phyloP scores from a whole-genome alignment of 73 alveolate genomes.

The Paramecium caudatum region DNA sequence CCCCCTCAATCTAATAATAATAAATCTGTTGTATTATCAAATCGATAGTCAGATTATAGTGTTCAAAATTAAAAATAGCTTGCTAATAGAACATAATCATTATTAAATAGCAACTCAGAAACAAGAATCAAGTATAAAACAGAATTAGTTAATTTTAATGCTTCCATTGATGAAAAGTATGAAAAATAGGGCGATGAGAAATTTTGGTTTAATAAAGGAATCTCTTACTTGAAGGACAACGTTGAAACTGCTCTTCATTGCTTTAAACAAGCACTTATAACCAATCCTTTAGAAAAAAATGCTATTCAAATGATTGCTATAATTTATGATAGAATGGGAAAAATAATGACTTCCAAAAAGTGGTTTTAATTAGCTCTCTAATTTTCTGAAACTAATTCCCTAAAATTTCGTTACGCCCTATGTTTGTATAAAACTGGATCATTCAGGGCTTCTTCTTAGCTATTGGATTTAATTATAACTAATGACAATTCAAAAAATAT shows the following conservation, averaged over 20 bases:
- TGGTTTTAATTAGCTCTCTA: slow-evolving; percentile 73
- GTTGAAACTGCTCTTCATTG: slow-evolving; percentile 52
- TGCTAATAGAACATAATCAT: not conserved
- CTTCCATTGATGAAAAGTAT: not conserved
- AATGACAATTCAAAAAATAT: slow-evolving; percentile 18
- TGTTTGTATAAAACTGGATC: slow-evolving; percentile 70
- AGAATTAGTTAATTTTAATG: slow-evolving; percentile 33
- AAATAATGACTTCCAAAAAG: slow-evolving; percentile 62
- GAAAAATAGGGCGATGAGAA: slow-evolving; percentile 1
- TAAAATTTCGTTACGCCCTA: slow-evolving; percentile 69
- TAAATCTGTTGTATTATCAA: slow-evolving; percentile 17
- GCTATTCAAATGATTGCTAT: slow-evolving; percentile 54
- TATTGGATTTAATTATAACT: slow-evolving; percentile 40
- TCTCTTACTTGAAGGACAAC: slow-evolving; percentile 8
- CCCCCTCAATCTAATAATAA: not conserved
- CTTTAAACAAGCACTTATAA: slow-evolving; percentile 48
- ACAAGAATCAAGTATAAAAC: slow-evolving; percentile 16
- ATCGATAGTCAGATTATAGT: not conserved
- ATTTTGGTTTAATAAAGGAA: slow-evolving; percentile 72
- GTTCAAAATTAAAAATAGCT: not conserved
- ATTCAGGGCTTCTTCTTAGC: not conserved
- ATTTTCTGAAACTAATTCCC: slow-evolving; percentile 38
- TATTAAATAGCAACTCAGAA: slow-evolving; percentile 29
- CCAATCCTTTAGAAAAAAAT: slow-evolving; percentile 31
- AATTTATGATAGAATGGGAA: slow-evolving; percentile 65